These are phyloP conservation scores for Sclerotinia minor DNA, from an alignment of 2,329 filamentous ascomycete species.

Conservation along the genomic window DNA sequence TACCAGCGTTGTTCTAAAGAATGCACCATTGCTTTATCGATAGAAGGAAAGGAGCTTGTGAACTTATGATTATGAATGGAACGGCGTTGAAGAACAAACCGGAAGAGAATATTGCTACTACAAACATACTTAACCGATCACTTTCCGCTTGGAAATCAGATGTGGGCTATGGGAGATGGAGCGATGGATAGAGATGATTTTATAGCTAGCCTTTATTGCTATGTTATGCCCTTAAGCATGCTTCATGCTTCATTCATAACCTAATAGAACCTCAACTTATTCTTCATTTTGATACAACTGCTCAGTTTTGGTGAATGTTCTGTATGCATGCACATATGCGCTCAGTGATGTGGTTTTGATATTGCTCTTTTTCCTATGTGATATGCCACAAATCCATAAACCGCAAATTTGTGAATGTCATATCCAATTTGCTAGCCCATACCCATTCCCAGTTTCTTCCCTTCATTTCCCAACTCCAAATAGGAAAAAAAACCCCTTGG, in stretches of 20 bases:
- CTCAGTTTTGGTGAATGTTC: neutral
- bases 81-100: neutral
- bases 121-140: neutral
- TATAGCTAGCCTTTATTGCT: conserved; percentile 22
- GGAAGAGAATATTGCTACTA: neutral
- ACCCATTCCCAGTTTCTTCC: neutral
- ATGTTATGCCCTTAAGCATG: conserved; percentile 20
- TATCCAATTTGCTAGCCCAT: too few relatives aligned
- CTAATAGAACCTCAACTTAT: conserved; percentile 22
- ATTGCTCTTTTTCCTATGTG: neutral
- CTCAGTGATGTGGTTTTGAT: neutral
- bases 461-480: neutral
- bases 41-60: conserved; percentile 1
- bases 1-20: neutral
- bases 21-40: conserved; percentile 11
- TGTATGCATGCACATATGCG: too few relatives aligned
- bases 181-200: conserved; percentile 19
- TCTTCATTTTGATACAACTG: neutral
- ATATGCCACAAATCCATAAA: too few relatives aligned
- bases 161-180: conserved; percentile 16
- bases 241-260: conserved; percentile 10
- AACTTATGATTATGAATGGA: conserved; percentile 14
- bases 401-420: too few relatives aligned
- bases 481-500: too few relatives aligned
- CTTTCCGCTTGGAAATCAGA: conserved; percentile 23